Conservation (phyloP, 1,139 yeast species). For the Yamadazyma siamensis region DNA sequence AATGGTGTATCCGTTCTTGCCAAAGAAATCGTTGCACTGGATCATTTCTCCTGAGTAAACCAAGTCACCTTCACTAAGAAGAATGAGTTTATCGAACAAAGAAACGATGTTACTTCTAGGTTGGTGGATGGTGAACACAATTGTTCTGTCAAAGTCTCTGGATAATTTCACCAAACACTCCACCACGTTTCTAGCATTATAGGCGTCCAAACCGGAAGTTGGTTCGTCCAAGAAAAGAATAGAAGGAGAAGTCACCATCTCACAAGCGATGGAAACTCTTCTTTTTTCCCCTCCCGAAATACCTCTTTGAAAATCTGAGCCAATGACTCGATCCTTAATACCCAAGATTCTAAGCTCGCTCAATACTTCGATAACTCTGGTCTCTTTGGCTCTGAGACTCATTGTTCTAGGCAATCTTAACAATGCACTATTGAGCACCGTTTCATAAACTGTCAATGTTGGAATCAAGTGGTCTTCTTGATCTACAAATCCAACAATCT, state of each 20-base stretch:
- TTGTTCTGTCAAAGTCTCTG: conserved; percentile 76
- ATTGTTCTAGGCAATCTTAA: conserved; percentile 78
- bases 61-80: conserved; percentile 80
- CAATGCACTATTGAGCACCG: conserved; percentile 88
- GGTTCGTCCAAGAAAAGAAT: conserved; percentile 83
- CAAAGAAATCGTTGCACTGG: conserved; percentile 69
- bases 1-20: conserved; percentile 72
- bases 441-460: conserved; percentile 91
- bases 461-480: conserved; percentile 92
- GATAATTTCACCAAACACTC: conserved; percentile 82
- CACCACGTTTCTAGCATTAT: conserved; percentile 86
- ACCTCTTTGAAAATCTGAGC: conserved; percentile 86
- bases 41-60: conserved; percentile 84
- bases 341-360: conserved; percentile 78
- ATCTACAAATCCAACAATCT: conserved; percentile 91
- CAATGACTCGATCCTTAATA: conserved; percentile 83
- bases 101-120: conserved; percentile 97
- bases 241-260: conserved; percentile 81
- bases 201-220: conserved; percentile 92
- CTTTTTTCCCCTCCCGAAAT: conserved; percentile 94
- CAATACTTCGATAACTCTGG: conserved; percentile 81
- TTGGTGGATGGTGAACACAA: conserved; percentile 91
- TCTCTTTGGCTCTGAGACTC: conserved; percentile 67
- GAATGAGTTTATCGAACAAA: conserved; percentile 74
- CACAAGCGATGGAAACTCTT: conserved; percentile 88